Evolutionary conservation across 108 stramenopile genomes (phyloP), one percentile per base, ranked within the genome.

Genomic region (Nitzschia sp.): DNA sequence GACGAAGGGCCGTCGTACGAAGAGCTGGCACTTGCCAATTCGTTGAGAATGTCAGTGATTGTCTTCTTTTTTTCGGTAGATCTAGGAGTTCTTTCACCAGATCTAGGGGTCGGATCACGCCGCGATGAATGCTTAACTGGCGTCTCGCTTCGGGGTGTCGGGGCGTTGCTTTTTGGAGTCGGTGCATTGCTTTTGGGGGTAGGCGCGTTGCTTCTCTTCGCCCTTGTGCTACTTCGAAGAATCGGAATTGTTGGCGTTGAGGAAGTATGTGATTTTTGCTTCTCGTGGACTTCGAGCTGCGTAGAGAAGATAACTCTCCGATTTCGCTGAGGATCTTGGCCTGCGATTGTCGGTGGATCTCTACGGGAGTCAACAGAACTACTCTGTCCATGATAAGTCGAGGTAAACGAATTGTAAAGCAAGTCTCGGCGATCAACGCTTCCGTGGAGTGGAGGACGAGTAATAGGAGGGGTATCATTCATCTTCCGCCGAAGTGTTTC

Each of bases 191-290:
- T 34, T 45, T 31, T 31, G 48, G 49, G 49, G 21, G 49, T 51
- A 5, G 35, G 36, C 36, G 61, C 9, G 21, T 45, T 62, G 23
- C 31, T 34, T 45, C 46, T 57, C 19, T 18, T 54, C n/a, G 46
- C 28, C 30, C 38, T 34, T 11, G 15, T 24, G 21, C 53, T 24
- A 19, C 36, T 23, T 21, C 57, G 57, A 31, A 70, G 58, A 21
- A 70, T 70, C 6, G 68, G 58, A 45, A 33, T 45, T 19, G 55
- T 68, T 58, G 68, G 68, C 46, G 68, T 70, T 31, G 32, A 57
- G n/a, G 30, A 18, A 59, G 26, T 48, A 24, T 70, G 35, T n/a
- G 47, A 18, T 28, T 28, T 33, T n/a, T 58, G 56, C 46, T 70
- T 70, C 19, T 57, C 58, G 8, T 59, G 58, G 13, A 59, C 25